Percentiles rank a stretch among this genome's conserved stretches.
These are phyloP conservation scores for Camelina hispida DNA, from an alignment of 345 rosid genomes.

Conservation along the genomic window DNA sequence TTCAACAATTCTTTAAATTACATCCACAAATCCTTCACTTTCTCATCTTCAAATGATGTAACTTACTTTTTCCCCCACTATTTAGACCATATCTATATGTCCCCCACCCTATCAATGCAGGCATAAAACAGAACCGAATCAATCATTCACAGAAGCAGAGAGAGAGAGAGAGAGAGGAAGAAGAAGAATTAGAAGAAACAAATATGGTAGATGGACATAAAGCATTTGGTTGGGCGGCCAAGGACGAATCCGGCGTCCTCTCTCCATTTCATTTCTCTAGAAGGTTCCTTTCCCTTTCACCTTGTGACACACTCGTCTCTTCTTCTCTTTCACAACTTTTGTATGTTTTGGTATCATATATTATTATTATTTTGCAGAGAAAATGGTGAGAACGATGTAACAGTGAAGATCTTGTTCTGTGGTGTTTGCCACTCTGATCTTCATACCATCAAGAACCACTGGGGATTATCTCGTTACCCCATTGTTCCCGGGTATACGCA, in stretches of 20 bases:
- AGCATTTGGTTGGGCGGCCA: slow-evolving; percentile 56
- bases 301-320: background rate
- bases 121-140: background rate
- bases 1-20: background rate
- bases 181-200: background rate
- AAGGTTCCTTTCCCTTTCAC: slow-evolving; percentile 36
- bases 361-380: slow-evolving; percentile 51
- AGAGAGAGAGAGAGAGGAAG: background rate
- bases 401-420: slow-evolving; percentile 69
- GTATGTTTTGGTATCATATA: slow-evolving; percentile 15
- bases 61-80: background rate
- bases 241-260: slow-evolving; percentile 43
- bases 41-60: background rate
- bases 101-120: background rate
- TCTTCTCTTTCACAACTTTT: slow-evolving; percentile 1
- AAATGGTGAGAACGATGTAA: slow-evolving; percentile 72
- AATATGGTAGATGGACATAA: slow-evolving; percentile 30
- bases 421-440: slow-evolving; percentile 89
- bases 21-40: background rate
- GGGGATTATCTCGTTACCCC: slow-evolving; percentile 87
- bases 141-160: background rate
- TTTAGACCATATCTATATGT: background rate
- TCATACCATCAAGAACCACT: slow-evolving; percentile 65
- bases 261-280: slow-evolving; percentile 50
- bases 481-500: slow-evolving; percentile 70